Conservation (phyloP, 2,329 filamentous ascomycete species). For the Fusarium buxicola region DNA sequence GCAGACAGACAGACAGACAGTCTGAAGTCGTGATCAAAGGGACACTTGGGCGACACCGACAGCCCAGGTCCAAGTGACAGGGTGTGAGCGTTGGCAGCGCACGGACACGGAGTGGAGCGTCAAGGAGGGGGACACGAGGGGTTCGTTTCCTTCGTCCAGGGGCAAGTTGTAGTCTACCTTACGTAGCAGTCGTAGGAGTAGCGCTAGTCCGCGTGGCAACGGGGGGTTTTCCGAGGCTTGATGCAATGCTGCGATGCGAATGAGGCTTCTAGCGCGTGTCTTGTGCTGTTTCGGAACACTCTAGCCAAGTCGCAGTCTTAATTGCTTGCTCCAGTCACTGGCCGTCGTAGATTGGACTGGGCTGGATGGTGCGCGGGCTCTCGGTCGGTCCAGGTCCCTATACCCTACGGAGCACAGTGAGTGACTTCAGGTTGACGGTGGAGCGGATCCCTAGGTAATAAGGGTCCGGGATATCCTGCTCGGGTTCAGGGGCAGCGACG, state of each 20-base stretch:
- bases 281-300: background rate
- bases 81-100: conserved; percentile 31
- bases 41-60: conserved; percentile 9
- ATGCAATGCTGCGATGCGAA: background rate
- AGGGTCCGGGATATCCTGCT: conserved; percentile 14
- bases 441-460: conserved; percentile 26
- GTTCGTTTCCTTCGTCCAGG: background rate
- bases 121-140: conserved; percentile 22
- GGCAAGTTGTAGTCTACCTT: too few relatives aligned
- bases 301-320: background rate
- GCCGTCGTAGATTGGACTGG: background rate
- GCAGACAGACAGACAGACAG: background rate
- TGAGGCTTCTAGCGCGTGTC: background rate
- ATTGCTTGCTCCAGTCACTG: background rate
- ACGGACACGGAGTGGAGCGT: conserved; percentile 22
- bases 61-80: conserved; percentile 16
- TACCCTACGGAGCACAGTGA: too few relatives aligned
- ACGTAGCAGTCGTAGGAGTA: too few relatives aligned
- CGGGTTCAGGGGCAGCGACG: conserved; percentile 17
- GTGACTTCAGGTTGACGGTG: too few relatives aligned
- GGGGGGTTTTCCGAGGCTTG: background rate
- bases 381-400: conserved; percentile 12
- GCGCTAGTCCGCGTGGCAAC: conserved; percentile 8
- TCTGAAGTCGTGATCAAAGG: conserved; percentile 28
- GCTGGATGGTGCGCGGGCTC: background rate